These are phyloP conservation scores for Camelina neglecta DNA, from an alignment of 345 rosid genomes.

Conservation along the genomic window DNA sequence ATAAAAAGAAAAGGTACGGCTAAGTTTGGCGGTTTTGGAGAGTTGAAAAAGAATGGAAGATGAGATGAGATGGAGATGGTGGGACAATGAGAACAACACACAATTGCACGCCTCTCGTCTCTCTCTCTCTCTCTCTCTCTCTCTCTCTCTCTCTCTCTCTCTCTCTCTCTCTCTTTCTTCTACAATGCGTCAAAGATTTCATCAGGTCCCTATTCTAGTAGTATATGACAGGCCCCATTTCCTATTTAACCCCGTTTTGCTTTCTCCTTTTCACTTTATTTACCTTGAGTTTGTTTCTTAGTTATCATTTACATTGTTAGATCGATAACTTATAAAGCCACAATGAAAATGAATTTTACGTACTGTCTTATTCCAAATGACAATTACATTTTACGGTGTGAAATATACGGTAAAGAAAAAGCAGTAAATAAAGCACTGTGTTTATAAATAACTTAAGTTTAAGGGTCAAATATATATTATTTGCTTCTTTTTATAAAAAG, in stretches of 20 bases:
- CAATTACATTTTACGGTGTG: not conserved
- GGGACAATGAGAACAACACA: conserved; percentile 31
- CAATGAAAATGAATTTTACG: not conserved
- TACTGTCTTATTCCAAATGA: not conserved
- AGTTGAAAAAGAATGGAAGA: conserved; percentile 29
- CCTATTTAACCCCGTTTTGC: not conserved
- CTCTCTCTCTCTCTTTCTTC: not conserved
- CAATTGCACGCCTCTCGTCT: conserved; percentile 40
- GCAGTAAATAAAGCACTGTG: not conserved
- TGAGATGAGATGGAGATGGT: conserved; percentile 2
- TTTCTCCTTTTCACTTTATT: not conserved
- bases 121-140: too few relatives aligned
- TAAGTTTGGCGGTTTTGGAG: conserved; percentile 45
- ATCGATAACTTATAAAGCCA: not conserved
- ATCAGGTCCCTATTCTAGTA: conserved; percentile 30
- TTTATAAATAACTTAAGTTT: not conserved
- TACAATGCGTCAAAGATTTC: conserved; percentile 3
- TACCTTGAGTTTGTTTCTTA: not conserved
- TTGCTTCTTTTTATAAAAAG: too few relatives aligned
- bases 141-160: too few relatives aligned
- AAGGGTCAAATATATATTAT: not conserved
- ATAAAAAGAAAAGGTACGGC: conserved; percentile 30
- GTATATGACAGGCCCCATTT: conserved; percentile 10
- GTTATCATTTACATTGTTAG: not conserved
- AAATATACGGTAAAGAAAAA: not conserved